phyloP scores from a whole-genome alignment of 1,284 basidiomycete species.

The Tylopilus sp. region DNA sequence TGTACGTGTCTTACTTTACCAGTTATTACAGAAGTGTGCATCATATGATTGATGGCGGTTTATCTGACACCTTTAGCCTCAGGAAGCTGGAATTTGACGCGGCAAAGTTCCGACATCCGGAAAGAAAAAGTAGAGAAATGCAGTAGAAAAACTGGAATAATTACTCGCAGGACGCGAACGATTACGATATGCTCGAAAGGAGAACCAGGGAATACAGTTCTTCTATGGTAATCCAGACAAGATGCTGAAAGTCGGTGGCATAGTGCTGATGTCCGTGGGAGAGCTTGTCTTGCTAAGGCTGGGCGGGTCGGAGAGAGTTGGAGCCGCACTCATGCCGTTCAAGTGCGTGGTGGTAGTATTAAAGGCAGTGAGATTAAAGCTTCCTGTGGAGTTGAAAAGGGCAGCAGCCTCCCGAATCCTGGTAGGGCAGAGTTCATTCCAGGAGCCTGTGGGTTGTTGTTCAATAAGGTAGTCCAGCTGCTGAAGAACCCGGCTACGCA shows the following conservation, averaged over 20 bases:
- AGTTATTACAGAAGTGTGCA: too few species aligned
- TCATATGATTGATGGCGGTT: too few species aligned
- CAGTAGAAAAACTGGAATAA: neutral
- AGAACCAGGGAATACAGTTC: neutral
- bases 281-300: slow-evolving; percentile 5
- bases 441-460: slow-evolving; percentile 11
- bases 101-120: too few species aligned
- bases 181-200: slow-evolving; percentile 2
- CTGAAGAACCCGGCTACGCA: slow-evolving; percentile 9
- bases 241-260: slow-evolving; percentile 15
- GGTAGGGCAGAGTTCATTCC: slow-evolving; percentile 21
- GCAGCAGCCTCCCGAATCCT: slow-evolving; percentile 16
- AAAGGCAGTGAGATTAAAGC: slow-evolving; percentile 17
- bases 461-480: neutral
- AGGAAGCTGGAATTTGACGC: too few species aligned
- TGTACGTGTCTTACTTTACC: too few species aligned
- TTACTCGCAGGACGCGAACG: neutral
- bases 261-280: slow-evolving; percentile 16
- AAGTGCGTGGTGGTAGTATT: slow-evolving; percentile 4
- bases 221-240: slow-evolving; percentile 7
- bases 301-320: slow-evolving; percentile 4
- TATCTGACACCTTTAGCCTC: too few species aligned
- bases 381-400: slow-evolving; percentile 16
- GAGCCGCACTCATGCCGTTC: neutral
- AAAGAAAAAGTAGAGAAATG: too few species aligned